These are phyloP conservation scores for Coemansia asiatica DNA, from an alignment of 192 early-diverging fungal genomes.

Conservation along the genomic window DNA sequence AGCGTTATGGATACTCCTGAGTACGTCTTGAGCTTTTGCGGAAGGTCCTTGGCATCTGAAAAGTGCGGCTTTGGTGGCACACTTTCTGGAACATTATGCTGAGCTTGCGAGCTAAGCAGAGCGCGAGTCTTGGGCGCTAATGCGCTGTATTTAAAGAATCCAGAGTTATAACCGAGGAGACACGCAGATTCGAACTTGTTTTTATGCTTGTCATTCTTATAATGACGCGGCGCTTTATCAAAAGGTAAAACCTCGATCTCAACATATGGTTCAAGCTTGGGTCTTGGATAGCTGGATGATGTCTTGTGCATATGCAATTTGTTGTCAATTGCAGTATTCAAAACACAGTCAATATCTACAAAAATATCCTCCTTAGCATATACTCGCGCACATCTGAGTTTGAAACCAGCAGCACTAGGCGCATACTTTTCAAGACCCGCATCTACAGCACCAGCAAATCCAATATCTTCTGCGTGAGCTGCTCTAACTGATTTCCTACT, in stretches of 20 bases:
- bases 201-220: neutral
- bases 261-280: neutral
- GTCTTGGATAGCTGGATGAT: neutral
- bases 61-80: constrained; percentile 20
- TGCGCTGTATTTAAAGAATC: neutral
- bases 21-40: constrained; percentile 14
- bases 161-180: neutral
- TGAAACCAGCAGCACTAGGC: neutral
- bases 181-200: neutral
- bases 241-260: neutral
- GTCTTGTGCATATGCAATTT: neutral
- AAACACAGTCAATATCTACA: neutral
- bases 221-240: neutral
- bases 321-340: no score
- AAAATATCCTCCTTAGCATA: constrained; percentile 1
- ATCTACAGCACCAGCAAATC: neutral
- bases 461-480: neutral
- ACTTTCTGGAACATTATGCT: constrained; percentile 12
- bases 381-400: neutral
- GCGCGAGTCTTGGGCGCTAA: constrained; percentile 3
- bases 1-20: constrained; percentile 5
- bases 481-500: neutral
- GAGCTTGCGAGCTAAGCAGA: constrained; percentile 2
- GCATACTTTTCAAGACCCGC: neutral
- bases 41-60: constrained; percentile 17